phyloP scores from a whole-genome alignment of 202 grass and related monocot species.

The Schoenoplectus tabernaemontani region DNA sequence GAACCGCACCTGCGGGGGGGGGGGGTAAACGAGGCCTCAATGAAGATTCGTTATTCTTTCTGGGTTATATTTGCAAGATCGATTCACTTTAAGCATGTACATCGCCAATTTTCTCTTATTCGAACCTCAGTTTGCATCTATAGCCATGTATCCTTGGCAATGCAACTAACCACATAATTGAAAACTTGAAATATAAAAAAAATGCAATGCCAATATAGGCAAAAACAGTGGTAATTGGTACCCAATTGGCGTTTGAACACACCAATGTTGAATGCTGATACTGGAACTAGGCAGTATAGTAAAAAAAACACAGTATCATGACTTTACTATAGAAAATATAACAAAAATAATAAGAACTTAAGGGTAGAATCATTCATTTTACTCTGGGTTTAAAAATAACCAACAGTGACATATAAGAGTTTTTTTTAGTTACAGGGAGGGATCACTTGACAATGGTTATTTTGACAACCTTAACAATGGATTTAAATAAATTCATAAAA shows the following conservation, averaged over 20 bases:
- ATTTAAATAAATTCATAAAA: too few relatives aligned
- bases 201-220: neutral
- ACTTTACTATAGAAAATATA: neutral
- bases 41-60: neutral
- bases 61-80: too few relatives aligned
- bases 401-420: neutral
- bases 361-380: neutral
- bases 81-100: too few relatives aligned
- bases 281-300: neutral
- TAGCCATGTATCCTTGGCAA: neutral
- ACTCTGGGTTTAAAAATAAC: neutral
- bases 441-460: too few relatives aligned
- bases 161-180: neutral
- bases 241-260: neutral
- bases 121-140: neutral
- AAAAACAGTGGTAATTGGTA: neutral
- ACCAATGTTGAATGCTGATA: neutral
- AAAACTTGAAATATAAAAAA: neutral
- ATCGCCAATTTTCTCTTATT: neutral
- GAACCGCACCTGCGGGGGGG: too few relatives aligned
- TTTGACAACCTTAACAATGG: too few relatives aligned
- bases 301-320: neutral
- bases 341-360: neutral
- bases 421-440: too few relatives aligned
- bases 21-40: neutral